These are phyloP conservation scores for Abortiporus biennis DNA, from an alignment of 1,284 basidiomycete species.

Conservation along the genomic window DNA sequence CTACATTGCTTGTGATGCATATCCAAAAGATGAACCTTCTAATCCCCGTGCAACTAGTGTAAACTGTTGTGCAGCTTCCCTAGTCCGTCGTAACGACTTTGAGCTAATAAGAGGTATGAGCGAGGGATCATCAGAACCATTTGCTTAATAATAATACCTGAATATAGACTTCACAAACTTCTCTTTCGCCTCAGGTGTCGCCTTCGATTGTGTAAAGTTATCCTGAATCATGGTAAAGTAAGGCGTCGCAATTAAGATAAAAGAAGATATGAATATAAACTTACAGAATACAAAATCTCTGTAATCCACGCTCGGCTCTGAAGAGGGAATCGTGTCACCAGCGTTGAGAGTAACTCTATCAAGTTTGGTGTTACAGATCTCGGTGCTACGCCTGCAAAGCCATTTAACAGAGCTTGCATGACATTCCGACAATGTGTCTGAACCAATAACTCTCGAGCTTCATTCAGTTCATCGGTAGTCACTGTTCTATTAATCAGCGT, in stretches of 20 bases:
- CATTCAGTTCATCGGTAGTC: slow-evolving; percentile 43
- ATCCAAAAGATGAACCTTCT: slow-evolving; percentile 73
- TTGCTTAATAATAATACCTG: neutral
- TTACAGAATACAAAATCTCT: slow-evolving; percentile 63
- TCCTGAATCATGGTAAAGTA: slow-evolving; percentile 37
- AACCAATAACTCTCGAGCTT: slow-evolving; percentile 46
- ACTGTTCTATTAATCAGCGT: slow-evolving; percentile 59
- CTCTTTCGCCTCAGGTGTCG: slow-evolving; percentile 64
- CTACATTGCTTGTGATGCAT: slow-evolving; percentile 38
- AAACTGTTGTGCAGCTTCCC: slow-evolving; percentile 75
- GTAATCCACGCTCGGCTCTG: slow-evolving; percentile 66
- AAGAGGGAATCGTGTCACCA: slow-evolving; percentile 50
- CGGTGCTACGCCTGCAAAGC: slow-evolving; percentile 78
- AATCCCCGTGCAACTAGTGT: slow-evolving; percentile 68
- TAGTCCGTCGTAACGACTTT: slow-evolving; percentile 54
- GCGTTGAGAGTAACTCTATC: slow-evolving; percentile 68
- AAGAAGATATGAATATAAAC: slow-evolving; percentile 22
- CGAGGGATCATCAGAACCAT: neutral
- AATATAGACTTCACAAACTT: slow-evolving; percentile 45
- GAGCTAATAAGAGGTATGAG: slow-evolving; percentile 33
- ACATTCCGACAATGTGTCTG: slow-evolving; percentile 61
- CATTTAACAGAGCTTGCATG: slow-evolving; percentile 66
- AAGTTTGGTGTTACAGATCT: slow-evolving; percentile 80
- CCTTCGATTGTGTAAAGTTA: slow-evolving; percentile 61
- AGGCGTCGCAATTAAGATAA: neutral